Evolutionary conservation across 2,329 filamentous ascomycete species (phyloP).

Genomic region (Calonectria multiphialidica): DNA sequence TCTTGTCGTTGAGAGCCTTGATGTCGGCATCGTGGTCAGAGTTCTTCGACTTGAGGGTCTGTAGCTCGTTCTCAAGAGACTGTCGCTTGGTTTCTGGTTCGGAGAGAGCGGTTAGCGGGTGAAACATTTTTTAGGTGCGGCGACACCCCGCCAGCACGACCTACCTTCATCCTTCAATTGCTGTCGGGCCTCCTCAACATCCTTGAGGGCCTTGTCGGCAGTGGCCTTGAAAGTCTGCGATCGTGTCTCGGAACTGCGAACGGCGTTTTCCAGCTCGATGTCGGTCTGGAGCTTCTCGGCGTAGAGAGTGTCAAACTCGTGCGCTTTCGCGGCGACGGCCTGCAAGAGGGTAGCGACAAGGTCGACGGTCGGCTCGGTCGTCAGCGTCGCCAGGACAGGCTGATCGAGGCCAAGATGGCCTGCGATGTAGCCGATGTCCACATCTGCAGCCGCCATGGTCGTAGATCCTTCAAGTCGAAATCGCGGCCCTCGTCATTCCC

Average conservation of each 20-base stretch:
- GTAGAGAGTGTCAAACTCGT: constrained; percentile 84
- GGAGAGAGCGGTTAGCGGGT: constrained; percentile 26
- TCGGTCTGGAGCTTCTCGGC: constrained; percentile 90
- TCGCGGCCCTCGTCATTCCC: constrained; percentile 43
- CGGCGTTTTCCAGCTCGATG: constrained; percentile 92
- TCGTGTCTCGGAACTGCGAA: constrained; percentile 85
- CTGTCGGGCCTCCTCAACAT: constrained; percentile 83
- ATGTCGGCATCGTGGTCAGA: constrained; percentile 81
- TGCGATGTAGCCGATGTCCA: constrained; percentile 81
- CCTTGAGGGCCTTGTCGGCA: constrained; percentile 85
- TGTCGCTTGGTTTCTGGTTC: constrained; percentile 79
- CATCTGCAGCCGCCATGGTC: constrained; percentile 57
- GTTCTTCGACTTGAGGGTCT: constrained; percentile 80
- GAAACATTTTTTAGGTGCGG: background rate
- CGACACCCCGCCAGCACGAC: constrained; percentile 34
- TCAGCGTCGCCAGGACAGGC: constrained; percentile 69
- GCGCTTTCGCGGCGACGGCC: constrained; percentile 82
- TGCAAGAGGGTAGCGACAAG: constrained; percentile 81
- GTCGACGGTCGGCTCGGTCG: constrained; percentile 80
- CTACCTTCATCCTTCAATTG: constrained; percentile 87
- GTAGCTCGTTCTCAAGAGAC: constrained; percentile 83
- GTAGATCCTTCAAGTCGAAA: constrained; percentile 41
- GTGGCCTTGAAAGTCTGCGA: constrained; percentile 84
- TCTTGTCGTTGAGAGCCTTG: constrained; percentile 82
- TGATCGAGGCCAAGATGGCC: constrained; percentile 78